These are phyloP conservation scores for Verticillium nonalfalfae DNA, from an alignment of 2,329 filamentous ascomycete species.

Conservation along the genomic window DNA sequence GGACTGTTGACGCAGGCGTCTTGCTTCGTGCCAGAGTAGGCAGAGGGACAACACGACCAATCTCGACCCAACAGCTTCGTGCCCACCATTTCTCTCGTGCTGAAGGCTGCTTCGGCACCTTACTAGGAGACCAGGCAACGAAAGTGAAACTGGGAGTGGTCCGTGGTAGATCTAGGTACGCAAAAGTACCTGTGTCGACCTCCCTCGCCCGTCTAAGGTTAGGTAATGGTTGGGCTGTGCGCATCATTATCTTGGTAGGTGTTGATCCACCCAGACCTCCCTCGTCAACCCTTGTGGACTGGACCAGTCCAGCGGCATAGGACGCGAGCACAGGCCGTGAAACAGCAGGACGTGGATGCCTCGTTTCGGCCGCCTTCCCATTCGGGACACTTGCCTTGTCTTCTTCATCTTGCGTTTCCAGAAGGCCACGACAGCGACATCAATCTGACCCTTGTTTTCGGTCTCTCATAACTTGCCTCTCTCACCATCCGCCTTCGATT, in stretches of 20 bases:
- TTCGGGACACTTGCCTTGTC: background rate
- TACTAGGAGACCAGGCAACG: too few species aligned
- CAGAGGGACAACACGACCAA: too few species aligned
- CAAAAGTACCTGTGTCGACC: background rate
- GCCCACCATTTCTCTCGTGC: too few species aligned
- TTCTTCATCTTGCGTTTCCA: background rate
- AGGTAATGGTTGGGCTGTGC: background rate
- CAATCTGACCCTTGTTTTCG: background rate
- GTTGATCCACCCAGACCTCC: background rate
- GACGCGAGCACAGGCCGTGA: background rate
- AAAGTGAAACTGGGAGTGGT: too few species aligned
- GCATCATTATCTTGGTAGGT: background rate
- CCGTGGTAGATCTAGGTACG: background rate
- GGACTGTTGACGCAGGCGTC: too few species aligned
- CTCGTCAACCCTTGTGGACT: background rate
- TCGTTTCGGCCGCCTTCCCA: background rate
- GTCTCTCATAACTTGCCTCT: background rate
- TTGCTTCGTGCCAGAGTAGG: too few species aligned
- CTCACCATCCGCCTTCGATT: background rate
- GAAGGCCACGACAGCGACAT: background rate
- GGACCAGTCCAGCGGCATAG: background rate
- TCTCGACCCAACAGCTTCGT: too few species aligned
- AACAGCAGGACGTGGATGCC: background rate
- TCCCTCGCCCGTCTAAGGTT: background rate
- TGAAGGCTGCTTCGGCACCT: too few species aligned